Evolutionary conservation across 768 basidiomycete genomes (phyloP).

Genomic region (Lentinula guzmanii): DNA sequence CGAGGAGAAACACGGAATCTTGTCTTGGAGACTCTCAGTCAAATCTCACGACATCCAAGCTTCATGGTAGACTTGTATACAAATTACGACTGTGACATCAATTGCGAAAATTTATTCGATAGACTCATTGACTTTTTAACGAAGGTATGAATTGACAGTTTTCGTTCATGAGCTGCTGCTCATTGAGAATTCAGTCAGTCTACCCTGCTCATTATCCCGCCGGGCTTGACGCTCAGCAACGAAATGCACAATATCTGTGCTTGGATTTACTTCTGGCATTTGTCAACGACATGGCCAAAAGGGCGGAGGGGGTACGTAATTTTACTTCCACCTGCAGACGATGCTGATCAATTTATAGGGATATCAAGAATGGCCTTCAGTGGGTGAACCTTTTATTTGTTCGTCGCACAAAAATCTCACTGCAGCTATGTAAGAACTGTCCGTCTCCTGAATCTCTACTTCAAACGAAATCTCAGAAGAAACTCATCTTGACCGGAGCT

Average conservation of each 20-base stretch:
- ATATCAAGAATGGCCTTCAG: slow-evolving; percentile 57
- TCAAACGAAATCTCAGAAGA: slow-evolving; percentile 78
- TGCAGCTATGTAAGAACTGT: slow-evolving; percentile 35
- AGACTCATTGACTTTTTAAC: slow-evolving; percentile 83
- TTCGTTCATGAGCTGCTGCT: slow-evolving; percentile 5
- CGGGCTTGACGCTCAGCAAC: slow-evolving; percentile 55
- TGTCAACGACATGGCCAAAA: slow-evolving; percentile 80
- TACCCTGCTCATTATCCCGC: slow-evolving; percentile 63
- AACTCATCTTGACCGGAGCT: slow-evolving; percentile 77
- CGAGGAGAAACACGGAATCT: slow-evolving; percentile 85
- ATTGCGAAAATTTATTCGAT: slow-evolving; percentile 95
- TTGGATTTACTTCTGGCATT: slow-evolving; percentile 84
- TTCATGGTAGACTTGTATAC: slow-evolving; percentile 95
- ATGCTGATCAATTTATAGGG: slow-evolving; percentile 22
- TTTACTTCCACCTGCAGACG: slow-evolving; percentile 15
- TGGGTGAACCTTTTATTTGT: slow-evolving; percentile 24
- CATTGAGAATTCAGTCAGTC: slow-evolving; percentile 53
- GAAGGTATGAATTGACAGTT: slow-evolving; percentile 44
- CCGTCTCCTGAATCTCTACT: slow-evolving; percentile 52
- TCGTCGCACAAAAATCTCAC: slow-evolving; percentile 5
- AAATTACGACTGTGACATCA: slow-evolving; percentile 96
- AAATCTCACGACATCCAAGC: slow-evolving; percentile 75
- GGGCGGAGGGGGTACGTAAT: slow-evolving; percentile 41
- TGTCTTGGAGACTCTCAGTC: slow-evolving; percentile 80
- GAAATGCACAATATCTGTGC: slow-evolving; percentile 80